A percentile compares a stretch with the other conserved stretches of the same genome.
Evolutionary conservation across 2,329 filamentous ascomycete species (phyloP).

Genomic region (Aspergillus fructus): DNA sequence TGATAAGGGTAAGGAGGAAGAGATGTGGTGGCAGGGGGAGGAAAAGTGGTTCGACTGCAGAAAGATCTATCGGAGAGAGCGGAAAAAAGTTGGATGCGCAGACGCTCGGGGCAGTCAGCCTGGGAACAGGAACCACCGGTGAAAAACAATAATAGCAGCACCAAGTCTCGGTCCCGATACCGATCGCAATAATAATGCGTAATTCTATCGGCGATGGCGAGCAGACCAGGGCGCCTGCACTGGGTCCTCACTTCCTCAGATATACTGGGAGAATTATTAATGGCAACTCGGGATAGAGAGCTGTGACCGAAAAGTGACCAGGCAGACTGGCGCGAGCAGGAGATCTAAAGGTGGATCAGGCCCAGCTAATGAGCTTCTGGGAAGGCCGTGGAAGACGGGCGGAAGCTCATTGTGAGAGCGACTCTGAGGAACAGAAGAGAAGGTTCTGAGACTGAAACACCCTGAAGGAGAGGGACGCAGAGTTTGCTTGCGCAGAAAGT

Average conservation of each 20-base stretch:
- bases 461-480: not conserved
- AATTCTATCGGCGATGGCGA: no score
- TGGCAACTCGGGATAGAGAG: not conserved
- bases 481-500: not conserved
- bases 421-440: not conserved
- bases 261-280: conserved; percentile 7
- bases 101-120: not conserved
- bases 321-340: not conserved
- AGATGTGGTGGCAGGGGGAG: conserved; percentile 5
- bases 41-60: not conserved
- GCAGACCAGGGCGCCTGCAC: not conserved
- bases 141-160: not conserved
- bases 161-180: not conserved
- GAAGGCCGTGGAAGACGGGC: conserved; percentile 1
- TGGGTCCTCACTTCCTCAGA: not conserved
- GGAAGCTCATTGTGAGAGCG: not conserved
- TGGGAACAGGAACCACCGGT: not conserved
- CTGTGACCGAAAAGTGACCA: not conserved
- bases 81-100: conserved; percentile 7
- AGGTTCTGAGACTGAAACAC: not conserved
- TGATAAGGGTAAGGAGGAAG: conserved; percentile 7
- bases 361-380: conserved; percentile 5
- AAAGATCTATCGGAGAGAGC: conserved; percentile 1
- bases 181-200: conserved; percentile 1
- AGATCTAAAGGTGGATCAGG: not conserved